A percentile compares a stretch with the other conserved stretches of the same genome.
Conservation (phyloP, 257 asterid genomes). For the Mentha longifolia region DNA sequence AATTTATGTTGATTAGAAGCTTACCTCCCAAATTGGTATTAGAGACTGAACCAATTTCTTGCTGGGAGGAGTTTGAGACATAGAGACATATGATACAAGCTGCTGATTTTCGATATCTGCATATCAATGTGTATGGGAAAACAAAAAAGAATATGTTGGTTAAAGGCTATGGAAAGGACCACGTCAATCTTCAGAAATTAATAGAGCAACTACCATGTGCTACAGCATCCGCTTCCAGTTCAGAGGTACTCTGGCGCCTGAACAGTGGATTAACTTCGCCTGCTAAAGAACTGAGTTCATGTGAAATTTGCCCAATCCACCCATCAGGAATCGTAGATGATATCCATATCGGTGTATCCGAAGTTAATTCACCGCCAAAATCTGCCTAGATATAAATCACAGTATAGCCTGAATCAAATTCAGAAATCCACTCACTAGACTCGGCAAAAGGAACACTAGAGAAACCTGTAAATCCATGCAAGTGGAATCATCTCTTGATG, state of each 20-base stretch:
- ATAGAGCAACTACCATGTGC: slow-evolving; percentile 64
- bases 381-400: slow-evolving; percentile 65
- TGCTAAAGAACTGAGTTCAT: slow-evolving; percentile 50
- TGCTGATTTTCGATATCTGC: slow-evolving; percentile 87
- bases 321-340: slow-evolving; percentile 82
- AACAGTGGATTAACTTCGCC: slow-evolving; percentile 46
- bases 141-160: slow-evolving; percentile 19
- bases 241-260: slow-evolving; percentile 80
- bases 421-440: slow-evolving; percentile 21
- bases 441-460: slow-evolving; percentile 30
- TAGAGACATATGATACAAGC: slow-evolving; percentile 57
- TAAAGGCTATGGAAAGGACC: slow-evolving; percentile 27
- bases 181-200: slow-evolving; percentile 23
- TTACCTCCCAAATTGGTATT: slow-evolving; percentile 96
- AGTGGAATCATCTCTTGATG: slow-evolving; percentile 38
- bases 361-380: slow-evolving; percentile 43
- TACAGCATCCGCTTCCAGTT: slow-evolving; percentile 91
- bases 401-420: slow-evolving; percentile 25
- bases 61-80: slow-evolving; percentile 70
- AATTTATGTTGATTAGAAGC: slow-evolving; percentile 36
- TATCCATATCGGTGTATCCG: slow-evolving; percentile 61
- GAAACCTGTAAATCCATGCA: slow-evolving; percentile 55
- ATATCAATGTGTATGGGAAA: slow-evolving; percentile 15
- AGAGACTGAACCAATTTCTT: slow-evolving; percentile 92
- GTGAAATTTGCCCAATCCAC: slow-evolving; percentile 69